Conservation (phyloP, 2,329 filamentous ascomycete species). For the Biscogniauxia mediterranea region DNA sequence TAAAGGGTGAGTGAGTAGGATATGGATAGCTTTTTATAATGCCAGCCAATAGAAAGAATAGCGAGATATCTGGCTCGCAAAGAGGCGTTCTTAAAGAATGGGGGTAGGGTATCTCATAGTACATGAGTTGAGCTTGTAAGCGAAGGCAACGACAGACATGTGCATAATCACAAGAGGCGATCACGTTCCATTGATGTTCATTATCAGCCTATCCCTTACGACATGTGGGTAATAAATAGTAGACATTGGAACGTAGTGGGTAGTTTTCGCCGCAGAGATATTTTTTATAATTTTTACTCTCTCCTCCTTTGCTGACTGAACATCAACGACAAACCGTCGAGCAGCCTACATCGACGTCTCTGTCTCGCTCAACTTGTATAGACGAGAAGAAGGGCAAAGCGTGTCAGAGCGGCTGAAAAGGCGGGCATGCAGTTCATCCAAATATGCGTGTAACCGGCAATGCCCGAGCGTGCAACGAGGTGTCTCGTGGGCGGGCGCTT, state of each 20-base stretch:
- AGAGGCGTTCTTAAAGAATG: neutral
- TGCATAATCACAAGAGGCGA: neutral
- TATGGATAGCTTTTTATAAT: neutral
- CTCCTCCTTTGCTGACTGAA: no score
- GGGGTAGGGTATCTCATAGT: neutral
- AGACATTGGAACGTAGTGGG: no score
- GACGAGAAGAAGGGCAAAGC: neutral
- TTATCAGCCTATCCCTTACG: no score
- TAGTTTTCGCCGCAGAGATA: no score
- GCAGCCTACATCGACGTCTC: neutral
- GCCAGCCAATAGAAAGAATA: neutral
- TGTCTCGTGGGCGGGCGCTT: neutral
- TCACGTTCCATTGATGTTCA: neutral
- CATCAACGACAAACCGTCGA: no score
- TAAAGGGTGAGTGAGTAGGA: neutral
- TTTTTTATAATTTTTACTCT: no score
- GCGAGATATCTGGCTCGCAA: no score
- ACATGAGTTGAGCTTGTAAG: neutral
- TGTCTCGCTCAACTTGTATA: neutral
- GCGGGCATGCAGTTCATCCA: neutral
- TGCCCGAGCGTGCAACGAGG: neutral
- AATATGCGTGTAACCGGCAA: neutral
- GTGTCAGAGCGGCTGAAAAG: neutral
- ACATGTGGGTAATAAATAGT: no score
- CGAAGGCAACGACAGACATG: neutral